Conservation (phyloP, 2,329 filamentous ascomycete genomes). For the Hypoxylon sp. region DNA sequence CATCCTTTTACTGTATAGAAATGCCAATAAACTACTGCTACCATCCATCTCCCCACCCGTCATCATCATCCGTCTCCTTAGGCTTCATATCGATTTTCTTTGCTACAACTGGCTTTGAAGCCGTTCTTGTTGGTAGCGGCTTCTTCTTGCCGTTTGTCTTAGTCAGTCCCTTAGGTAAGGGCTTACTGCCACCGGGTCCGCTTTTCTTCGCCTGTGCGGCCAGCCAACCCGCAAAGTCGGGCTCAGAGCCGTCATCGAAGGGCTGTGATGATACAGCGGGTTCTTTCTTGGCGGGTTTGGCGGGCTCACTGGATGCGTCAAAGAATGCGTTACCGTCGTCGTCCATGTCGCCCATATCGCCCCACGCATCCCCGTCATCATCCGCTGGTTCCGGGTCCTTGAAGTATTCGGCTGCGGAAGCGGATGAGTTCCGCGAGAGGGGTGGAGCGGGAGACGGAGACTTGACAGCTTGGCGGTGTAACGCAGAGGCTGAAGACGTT, state of each 20-base stretch:
- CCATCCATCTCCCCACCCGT: slow-evolving; percentile 78
- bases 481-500: slow-evolving; percentile 68
- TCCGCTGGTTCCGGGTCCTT: slow-evolving; percentile 64
- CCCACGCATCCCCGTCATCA: slow-evolving; percentile 81
- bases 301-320: slow-evolving; percentile 52
- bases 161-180: slow-evolving; percentile 85
- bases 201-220: slow-evolving; percentile 85
- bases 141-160: slow-evolving; percentile 70
- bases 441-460: slow-evolving; percentile 63
- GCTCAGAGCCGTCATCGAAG: slow-evolving; percentile 88
- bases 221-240: slow-evolving; percentile 96
- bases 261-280: slow-evolving; percentile 60
- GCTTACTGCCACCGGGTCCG: slow-evolving; percentile 63
- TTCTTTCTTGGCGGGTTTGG: slow-evolving; percentile 54
- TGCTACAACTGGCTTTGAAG: slow-evolving; percentile 63
- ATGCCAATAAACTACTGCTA: slow-evolving; percentile 47
- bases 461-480: slow-evolving; percentile 72
- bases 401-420: slow-evolving; percentile 59
- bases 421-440: slow-evolving; percentile 64
- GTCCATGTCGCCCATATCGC: slow-evolving; percentile 71
- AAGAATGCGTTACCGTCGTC: slow-evolving; percentile 64
- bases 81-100: slow-evolving; percentile 81
- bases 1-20: slow-evolving; percentile 1
- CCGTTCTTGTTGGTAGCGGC: slow-evolving; percentile 54
- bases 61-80: slow-evolving; percentile 69